Conservation (phyloP, 78 protist species). For the Dictyostelium citrinum region DNA sequence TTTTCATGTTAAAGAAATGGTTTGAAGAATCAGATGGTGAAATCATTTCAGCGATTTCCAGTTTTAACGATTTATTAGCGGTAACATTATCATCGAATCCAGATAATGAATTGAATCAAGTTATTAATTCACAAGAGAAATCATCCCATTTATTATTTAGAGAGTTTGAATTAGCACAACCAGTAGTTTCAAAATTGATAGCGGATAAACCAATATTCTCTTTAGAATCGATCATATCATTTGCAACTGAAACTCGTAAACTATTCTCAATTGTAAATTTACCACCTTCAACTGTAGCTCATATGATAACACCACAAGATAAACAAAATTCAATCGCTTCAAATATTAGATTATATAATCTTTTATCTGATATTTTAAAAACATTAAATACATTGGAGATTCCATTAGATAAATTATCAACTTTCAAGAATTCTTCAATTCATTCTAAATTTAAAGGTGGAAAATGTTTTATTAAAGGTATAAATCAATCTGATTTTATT, state of each 20-base stretch:
- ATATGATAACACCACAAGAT: background rate
- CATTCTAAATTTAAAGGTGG: constrained; percentile 49
- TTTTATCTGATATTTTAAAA: constrained; percentile 22
- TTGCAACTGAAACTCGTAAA: constrained; percentile 65
- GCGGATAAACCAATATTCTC: constrained; percentile 27
- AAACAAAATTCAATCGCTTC: constrained; percentile 5
- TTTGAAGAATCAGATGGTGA: constrained; percentile 47
- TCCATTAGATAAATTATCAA: background rate
- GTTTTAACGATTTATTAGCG: constrained; percentile 36
- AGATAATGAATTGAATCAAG: constrained; percentile 8
- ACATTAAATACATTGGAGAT: constrained; percentile 32
- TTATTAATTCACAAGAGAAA: background rate
- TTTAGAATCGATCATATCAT: constrained; percentile 7
- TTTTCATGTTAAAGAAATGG: constrained; percentile 22
- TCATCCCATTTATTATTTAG: background rate
- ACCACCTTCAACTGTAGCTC: background rate
- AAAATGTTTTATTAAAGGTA: constrained; percentile 62
- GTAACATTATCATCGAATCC: constrained; percentile 35
- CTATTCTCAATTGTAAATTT: constrained; percentile 27
- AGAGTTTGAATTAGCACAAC: background rate
- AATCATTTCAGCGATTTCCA: constrained; percentile 20
- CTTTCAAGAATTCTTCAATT: background rate
- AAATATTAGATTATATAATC: constrained; percentile 18
- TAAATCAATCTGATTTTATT: constrained; percentile 48
- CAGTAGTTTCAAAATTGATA: background rate